Evolutionary conservation across 148 eudicot genomes (phyloP).

Genomic region (Persicaria tinctoria): DNA sequence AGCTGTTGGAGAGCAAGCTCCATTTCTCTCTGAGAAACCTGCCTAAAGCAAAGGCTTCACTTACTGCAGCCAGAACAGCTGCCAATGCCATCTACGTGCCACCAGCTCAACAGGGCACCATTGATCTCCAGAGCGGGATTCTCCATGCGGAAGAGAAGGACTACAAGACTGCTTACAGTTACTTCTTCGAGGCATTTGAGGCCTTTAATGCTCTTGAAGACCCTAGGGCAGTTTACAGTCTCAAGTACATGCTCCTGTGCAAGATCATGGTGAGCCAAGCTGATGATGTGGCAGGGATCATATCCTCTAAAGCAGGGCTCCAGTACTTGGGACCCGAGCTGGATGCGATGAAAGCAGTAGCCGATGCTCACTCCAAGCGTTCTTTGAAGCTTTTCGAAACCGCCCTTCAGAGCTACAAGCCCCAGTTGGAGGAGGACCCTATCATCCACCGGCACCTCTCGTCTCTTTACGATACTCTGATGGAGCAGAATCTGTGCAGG

Average conservation of each 20-base stretch:
- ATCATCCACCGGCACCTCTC: constrained; percentile 44
- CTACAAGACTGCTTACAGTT: constrained; percentile 40
- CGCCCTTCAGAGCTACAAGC: constrained; percentile 31
- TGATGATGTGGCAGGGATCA: constrained; percentile 45
- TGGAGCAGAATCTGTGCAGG: constrained; percentile 47
- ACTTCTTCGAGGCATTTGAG: constrained; percentile 45
- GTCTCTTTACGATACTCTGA: constrained; percentile 33
- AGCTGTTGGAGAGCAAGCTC: constrained; percentile 40
- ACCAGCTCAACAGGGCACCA: constrained; percentile 48
- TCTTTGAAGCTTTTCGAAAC: constrained; percentile 39
- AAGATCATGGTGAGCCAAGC: constrained; percentile 52
- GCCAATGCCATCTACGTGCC: constrained; percentile 50
- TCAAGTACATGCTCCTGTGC: constrained; percentile 43
- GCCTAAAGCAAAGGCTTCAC: constrained; percentile 49
- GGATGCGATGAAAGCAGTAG: constrained; percentile 49
- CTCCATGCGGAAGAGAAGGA: constrained; percentile 47
- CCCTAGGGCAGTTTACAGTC: constrained; percentile 43
- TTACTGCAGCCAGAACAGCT: constrained; percentile 45
- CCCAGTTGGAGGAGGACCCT: constrained; percentile 41
- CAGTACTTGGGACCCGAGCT: constrained; percentile 46
- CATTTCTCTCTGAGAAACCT: constrained; percentile 45
- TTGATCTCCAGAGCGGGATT: constrained; percentile 42
- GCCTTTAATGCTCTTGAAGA: constrained; percentile 47
- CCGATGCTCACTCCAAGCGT: constrained; percentile 43
- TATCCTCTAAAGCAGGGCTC: constrained; percentile 41